phyloP scores from a whole-genome alignment of 257 asterid genomes.

The Solanum lycopersicoides region DNA sequence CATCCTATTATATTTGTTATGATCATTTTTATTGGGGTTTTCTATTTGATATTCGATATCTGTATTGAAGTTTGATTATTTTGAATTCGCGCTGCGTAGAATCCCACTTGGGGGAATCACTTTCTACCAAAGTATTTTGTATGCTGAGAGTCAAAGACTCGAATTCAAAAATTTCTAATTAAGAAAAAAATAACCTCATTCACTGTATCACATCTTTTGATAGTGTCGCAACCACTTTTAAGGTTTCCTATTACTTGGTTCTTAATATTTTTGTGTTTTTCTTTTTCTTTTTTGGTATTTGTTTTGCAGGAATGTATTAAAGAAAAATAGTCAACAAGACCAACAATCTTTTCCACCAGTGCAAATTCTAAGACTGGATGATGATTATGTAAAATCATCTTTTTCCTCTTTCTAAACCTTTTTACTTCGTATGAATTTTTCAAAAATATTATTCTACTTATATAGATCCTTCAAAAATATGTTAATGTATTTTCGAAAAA shows the following conservation, averaged over 20 bases:
- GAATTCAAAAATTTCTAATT: too few species aligned
- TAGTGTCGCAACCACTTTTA: neutral
- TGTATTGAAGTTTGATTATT: too few species aligned
- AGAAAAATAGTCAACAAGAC: slow-evolving; percentile 5
- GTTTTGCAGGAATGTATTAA: slow-evolving; percentile 19
- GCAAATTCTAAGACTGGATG: slow-evolving; percentile 24
- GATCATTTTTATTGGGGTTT: too few species aligned
- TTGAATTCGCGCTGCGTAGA: too few species aligned
- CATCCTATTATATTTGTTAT: neutral
- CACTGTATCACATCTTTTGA: too few species aligned
- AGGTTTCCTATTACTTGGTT: neutral
- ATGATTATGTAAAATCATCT: slow-evolving; percentile 30
- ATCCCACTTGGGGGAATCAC: too few species aligned
- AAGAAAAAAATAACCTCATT: too few species aligned
- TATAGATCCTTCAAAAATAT: fast-evolving
- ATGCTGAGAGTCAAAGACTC: fast-evolving
- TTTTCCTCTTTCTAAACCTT: neutral
- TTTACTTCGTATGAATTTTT: fast-evolving
- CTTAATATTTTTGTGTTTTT: neutral
- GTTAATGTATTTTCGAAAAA: fast-evolving
- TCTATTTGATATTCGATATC: too few species aligned
- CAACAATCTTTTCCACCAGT: slow-evolving; percentile 40
- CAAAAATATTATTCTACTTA: neutral
- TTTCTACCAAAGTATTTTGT: too few species aligned
- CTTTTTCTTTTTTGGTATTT: neutral